These are phyloP conservation scores for Argentina anserina DNA, from an alignment of 306 rosid genomes.

Conservation along the genomic window DNA sequence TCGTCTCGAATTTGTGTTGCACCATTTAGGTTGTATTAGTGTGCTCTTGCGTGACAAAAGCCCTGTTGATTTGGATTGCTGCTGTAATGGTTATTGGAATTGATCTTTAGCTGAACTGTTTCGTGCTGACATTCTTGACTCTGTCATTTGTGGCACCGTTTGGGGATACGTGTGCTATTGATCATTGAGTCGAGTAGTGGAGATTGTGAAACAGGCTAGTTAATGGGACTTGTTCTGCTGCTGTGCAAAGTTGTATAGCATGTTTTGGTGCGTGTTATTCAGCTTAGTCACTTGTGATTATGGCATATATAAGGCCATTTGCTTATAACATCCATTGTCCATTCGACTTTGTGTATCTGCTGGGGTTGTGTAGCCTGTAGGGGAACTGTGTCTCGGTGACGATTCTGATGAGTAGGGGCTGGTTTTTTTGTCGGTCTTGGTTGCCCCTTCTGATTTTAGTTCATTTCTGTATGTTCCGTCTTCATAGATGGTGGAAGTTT, in stretches of 20 bases:
- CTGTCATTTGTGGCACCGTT: not conserved
- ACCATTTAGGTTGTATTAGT: not conserved
- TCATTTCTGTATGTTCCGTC: too few relatives aligned
- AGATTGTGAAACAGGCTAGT: not conserved
- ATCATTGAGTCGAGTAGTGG: not conserved
- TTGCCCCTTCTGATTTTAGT: too few relatives aligned
- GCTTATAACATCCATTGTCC: not conserved
- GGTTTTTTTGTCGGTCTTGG: too few relatives aligned
- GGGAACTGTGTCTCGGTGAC: too few relatives aligned
- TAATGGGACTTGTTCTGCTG: not conserved
- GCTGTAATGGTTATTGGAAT: not conserved
- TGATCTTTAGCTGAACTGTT: not conserved
- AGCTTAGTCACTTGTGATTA: not conserved
- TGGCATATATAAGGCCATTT: not conserved
- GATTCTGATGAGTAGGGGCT: too few relatives aligned
- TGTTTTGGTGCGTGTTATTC: not conserved
- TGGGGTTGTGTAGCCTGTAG: too few relatives aligned
- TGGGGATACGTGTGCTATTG: not conserved
- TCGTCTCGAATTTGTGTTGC: not conserved
- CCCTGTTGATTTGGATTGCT: not conserved
- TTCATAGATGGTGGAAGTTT: not conserved
- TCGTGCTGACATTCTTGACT: not conserved
- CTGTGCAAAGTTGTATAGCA: not conserved
- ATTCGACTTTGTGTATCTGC: not conserved
- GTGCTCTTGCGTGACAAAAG: not conserved